Evolutionary conservation across 108 stramenopile species (phyloP).

Genomic region (Cyclotella sp.): DNA sequence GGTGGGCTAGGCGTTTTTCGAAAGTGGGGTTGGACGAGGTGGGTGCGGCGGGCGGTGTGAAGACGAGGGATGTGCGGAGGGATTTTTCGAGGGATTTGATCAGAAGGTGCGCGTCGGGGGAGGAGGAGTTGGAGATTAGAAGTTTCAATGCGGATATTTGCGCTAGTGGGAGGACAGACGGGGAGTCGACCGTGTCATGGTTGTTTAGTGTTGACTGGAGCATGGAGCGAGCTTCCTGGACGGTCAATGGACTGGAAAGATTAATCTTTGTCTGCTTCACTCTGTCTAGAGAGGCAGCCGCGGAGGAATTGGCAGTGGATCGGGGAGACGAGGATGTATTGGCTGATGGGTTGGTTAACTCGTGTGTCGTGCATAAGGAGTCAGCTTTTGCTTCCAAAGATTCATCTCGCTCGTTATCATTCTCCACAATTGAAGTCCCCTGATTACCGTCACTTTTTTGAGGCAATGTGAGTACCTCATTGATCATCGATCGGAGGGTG

Average conservation of each 20-base stretch:
- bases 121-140: neutral
- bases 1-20: constrained; percentile 61
- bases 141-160: neutral
- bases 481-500: too few species aligned
- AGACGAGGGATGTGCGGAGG: neutral
- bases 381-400: too few species aligned
- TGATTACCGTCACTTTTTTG: too few species aligned
- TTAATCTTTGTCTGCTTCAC: neutral
- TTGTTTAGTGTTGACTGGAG: neutral
- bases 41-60: neutral
- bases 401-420: too few species aligned
- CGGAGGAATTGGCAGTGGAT: neutral
- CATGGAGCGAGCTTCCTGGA: neutral
- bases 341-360: neutral
- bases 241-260: neutral
- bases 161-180: neutral
- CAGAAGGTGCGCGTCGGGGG: neutral
- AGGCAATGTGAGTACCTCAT: too few species aligned
- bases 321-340: neutral
- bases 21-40: constrained; percentile 6
- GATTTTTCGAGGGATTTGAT: neutral
- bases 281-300: neutral
- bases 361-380: neutral
- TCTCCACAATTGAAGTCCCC: too few species aligned
- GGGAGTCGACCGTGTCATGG: neutral